These are phyloP conservation scores for Metrosideros polymorpha DNA, from an alignment of 441 rosid species.

Conservation along the genomic window DNA sequence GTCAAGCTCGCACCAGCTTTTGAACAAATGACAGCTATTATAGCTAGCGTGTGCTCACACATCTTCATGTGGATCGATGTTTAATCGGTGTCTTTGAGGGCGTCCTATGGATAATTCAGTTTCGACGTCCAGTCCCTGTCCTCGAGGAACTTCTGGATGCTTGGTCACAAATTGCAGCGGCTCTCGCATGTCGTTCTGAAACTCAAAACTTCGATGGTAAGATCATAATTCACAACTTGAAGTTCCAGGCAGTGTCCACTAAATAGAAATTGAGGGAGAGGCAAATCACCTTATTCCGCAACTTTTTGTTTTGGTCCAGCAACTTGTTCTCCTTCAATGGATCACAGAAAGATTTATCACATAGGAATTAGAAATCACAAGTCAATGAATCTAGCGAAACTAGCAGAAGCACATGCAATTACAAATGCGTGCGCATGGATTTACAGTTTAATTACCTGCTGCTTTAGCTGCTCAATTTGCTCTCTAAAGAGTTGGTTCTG, in stretches of 20 bases:
- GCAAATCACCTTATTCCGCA: slow-evolving; percentile 1
- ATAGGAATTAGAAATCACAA: background rate
- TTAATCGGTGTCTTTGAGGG: background rate
- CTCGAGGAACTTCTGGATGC: background rate
- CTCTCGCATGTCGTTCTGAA: slow-evolving; percentile 26
- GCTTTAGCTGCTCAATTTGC: slow-evolving; percentile 53
- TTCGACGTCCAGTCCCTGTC: slow-evolving; percentile 21
- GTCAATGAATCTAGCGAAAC: background rate
- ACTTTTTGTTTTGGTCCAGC: background rate
- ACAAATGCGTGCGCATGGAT: background rate
- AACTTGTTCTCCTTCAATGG: slow-evolving; percentile 4
- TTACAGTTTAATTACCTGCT: slow-evolving; percentile 44
- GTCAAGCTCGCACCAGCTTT: background rate
- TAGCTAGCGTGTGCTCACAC: background rate
- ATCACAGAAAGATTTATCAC: background rate
- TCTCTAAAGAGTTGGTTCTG: slow-evolving; percentile 53
- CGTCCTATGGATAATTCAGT: slow-evolving; percentile 49
- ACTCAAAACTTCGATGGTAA: background rate
- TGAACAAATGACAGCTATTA: background rate
- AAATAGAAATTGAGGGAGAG: background rate
- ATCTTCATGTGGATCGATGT: background rate
- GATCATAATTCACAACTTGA: background rate
- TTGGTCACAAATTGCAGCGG: slow-evolving; percentile 29
- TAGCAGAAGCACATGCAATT: background rate
- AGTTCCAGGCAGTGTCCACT: background rate